A percentile compares a stretch with the other conserved stretches of the same genome.
Conservation (phyloP, 345 rosid genomes). For the Salix viminalis region DNA sequence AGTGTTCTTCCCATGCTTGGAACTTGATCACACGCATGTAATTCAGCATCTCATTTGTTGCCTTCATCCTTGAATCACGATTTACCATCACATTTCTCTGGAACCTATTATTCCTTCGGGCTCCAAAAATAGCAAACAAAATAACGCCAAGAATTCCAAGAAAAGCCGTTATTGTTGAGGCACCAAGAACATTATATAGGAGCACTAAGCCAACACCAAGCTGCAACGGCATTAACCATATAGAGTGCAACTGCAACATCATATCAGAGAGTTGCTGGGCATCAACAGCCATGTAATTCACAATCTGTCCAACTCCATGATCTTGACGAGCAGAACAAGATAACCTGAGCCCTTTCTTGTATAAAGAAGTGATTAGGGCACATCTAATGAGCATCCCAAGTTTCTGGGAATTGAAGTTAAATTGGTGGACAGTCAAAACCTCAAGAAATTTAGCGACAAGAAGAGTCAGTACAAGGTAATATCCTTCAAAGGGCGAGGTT, state of each 20-base stretch:
- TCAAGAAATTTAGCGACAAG: conserved; percentile 71
- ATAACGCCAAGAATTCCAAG: conserved; percentile 49
- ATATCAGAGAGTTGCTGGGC: conserved; percentile 95
- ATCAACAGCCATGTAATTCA: conserved; percentile 97
- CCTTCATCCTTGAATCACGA: conserved; percentile 89
- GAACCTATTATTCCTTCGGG: conserved; percentile 57
- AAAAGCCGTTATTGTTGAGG: conserved; percentile 49
- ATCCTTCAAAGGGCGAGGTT: conserved; percentile 70
- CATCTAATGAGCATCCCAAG: conserved; percentile 90
- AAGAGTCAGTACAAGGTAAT: conserved; percentile 68
- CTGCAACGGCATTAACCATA: conserved; percentile 90
- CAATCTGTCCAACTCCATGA: conserved; percentile 95
- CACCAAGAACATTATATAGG: conserved; percentile 59
- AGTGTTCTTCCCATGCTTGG: conserved; percentile 96
- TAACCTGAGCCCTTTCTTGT: conserved; percentile 69
- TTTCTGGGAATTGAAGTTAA: conserved; percentile 84
- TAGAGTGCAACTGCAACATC: conserved; percentile 91
- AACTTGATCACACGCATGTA: conserved; percentile 91
- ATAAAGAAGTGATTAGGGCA: conserved; percentile 72
- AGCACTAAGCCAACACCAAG: conserved; percentile 61
- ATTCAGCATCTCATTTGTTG: conserved; percentile 86
- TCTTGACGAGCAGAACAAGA: conserved; percentile 82
- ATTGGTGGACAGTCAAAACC: conserved; percentile 73
- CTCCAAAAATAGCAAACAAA: conserved; percentile 48
- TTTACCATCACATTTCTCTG: conserved; percentile 63